These are phyloP conservation scores for Melocanna baccifera DNA, from an alignment of 176 grass and related monocot genomes.

Conservation along the genomic window DNA sequence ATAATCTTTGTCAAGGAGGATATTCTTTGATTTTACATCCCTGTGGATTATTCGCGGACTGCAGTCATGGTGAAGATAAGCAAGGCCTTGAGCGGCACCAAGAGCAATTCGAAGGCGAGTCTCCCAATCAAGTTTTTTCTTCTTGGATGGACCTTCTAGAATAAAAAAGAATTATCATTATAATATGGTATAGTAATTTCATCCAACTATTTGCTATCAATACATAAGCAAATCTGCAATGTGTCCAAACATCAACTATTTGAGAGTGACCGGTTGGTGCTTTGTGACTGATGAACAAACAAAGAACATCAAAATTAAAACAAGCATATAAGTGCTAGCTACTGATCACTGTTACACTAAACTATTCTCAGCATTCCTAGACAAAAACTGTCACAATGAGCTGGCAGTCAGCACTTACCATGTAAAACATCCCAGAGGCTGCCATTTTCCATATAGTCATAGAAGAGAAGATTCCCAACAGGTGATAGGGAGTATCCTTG, in stretches of 20 bases:
- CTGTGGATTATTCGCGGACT: slow-evolving; percentile 88
- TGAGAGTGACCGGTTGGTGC: background rate
- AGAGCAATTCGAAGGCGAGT: slow-evolving; percentile 71
- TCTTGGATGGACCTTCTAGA: slow-evolving; percentile 68
- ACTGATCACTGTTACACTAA: background rate
- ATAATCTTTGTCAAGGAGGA: slow-evolving; percentile 89
- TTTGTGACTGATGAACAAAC: slow-evolving; percentile 19
- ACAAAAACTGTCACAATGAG: background rate
- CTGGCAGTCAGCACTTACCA: slow-evolving; percentile 42
- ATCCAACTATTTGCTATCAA: background rate
- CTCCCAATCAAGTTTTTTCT: slow-evolving; percentile 94
- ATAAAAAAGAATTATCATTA: background rate
- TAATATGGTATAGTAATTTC: background rate
- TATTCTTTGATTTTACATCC: slow-evolving; percentile 96
- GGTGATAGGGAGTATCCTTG: slow-evolving; percentile 95
- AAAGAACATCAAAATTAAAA: background rate
- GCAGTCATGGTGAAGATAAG: slow-evolving; percentile 97
- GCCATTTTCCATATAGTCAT: slow-evolving; percentile 95
- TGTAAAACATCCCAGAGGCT: slow-evolving; percentile 99
- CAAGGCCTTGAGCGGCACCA: slow-evolving; percentile 81
- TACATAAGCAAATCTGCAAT: background rate
- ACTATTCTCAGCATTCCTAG: background rate
- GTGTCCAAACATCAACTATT: slow-evolving; percentile 4
- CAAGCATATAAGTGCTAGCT: background rate
- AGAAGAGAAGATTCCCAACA: slow-evolving; percentile 87